Conservation (phyloP, 2,329 filamentous ascomycete genomes). For the Diaporthe helianthi region DNA sequence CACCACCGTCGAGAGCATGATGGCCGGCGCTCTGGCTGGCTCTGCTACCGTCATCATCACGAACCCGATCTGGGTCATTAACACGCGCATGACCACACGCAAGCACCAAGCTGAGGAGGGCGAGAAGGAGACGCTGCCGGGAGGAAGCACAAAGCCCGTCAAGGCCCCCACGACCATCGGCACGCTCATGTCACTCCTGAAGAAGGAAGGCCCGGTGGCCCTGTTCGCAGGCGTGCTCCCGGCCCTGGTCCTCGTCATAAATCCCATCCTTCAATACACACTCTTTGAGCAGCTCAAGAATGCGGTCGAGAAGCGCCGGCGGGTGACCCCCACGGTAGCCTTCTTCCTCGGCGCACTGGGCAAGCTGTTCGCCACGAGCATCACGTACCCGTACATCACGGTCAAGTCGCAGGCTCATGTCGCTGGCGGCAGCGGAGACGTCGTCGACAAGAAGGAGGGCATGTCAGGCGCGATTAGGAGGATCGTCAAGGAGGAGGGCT, state of each 20-base stretch:
- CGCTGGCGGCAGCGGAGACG: conserved; percentile 67
- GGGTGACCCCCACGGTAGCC: conserved; percentile 82
- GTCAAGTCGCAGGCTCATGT: conserved; percentile 99
- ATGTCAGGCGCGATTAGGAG: conserved; percentile 79
- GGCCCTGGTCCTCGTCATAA: conserved; percentile 92
- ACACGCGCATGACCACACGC: conserved; percentile 96
- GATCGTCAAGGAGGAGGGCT: conserved; percentile 90
- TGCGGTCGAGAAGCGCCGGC: conserved; percentile 69
- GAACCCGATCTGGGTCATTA: conserved; percentile 99
- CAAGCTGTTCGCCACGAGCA: conserved; percentile 90
- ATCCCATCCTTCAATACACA: conserved; percentile 98
- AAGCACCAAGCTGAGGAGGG: conserved; percentile 56
- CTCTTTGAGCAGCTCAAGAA: conserved; percentile 99
- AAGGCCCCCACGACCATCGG: conserved; percentile 72
- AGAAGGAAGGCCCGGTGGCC: conserved; percentile 81
- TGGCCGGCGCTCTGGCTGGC: conserved; percentile 91
- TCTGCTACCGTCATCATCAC: conserved; percentile 94
- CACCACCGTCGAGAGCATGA: conserved; percentile 91
- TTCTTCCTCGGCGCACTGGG: conserved; percentile 92
- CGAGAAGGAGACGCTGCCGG: conserved; percentile 40
- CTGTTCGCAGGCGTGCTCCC: conserved; percentile 94
- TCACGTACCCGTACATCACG: conserved; percentile 98
- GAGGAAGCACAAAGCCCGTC: conserved; percentile 46
- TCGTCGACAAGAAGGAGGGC: conserved; percentile 74
- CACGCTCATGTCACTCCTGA: conserved; percentile 81